Evolutionary conservation across 768 basidiomycete genomes (phyloP), one percentile per base, ranked within the genome.

Genomic region (Pholiota molesta): DNA sequence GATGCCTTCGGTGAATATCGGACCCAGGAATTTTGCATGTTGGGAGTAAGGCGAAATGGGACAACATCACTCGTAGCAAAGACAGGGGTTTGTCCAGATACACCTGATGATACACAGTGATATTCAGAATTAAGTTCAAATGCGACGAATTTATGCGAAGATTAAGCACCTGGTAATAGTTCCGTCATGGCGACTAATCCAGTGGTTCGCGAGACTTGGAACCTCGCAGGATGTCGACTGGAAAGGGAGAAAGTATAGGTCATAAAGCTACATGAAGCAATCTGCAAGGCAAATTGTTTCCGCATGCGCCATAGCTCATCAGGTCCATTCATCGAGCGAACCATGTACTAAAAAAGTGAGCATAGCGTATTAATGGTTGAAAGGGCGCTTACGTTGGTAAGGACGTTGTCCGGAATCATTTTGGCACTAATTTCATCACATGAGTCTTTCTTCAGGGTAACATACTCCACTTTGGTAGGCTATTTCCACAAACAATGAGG

Each of bases 41-140:
- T 98, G 3, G 95, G 95, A 4, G 97, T 99, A 65, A 97, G 86
- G 39, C 97, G 90, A 91, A 99, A 99, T 0, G 97, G 97, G 5
- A 98, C 95, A 2, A 88, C 82, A 68, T 99, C 97, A 66, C 80
- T 87, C 17, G 92, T 91, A 14, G 85, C 83, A 70, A 94, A 91
- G 45, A 91, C 74, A 72, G 81, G 89, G 61, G 80, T 74, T 58
- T 75, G 70, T 37, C 74, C 75, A 5, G 80, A 77, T 33, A 83
- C 71, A 13, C 79, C 83, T 83, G 61, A 14, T 26, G 55, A 31
- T 39, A 53, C 35, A 26, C 29, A 59, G 37, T 51, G 23, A 49
- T 16, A 44, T 1, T 37, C 26, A 28, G 10, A 49, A 29, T 19
- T 9, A 5, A 26, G 11, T n/a, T 49, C 3, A 49, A 55, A 55